These are phyloP conservation scores for Penicillium freii DNA, from an alignment of 2,329 filamentous ascomycete genomes.

Conservation along the genomic window DNA sequence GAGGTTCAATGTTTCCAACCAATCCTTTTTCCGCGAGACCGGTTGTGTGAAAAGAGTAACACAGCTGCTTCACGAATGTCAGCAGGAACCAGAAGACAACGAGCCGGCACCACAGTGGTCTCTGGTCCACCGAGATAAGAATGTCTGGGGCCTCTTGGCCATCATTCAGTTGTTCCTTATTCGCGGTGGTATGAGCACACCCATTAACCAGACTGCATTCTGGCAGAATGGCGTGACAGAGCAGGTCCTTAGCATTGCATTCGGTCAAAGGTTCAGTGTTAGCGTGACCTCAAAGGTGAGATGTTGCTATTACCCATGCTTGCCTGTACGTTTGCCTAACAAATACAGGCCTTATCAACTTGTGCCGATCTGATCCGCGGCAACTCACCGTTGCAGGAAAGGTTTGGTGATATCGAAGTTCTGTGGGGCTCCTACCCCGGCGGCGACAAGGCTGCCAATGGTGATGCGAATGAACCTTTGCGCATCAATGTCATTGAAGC, in stretches of 20 bases:
- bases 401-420: constrained; percentile 83
- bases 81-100: constrained; percentile 48
- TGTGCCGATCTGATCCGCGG: constrained; percentile 86
- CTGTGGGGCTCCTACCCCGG: constrained; percentile 36
- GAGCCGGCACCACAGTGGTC: constrained; percentile 70
- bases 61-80: constrained; percentile 62
- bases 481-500: constrained; percentile 91
- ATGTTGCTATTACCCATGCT: constrained; percentile 1
- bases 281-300: constrained; percentile 77
- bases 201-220: constrained; percentile 80
- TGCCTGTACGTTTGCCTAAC: constrained; percentile 11
- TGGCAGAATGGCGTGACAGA: constrained; percentile 78
- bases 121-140: constrained; percentile 77
- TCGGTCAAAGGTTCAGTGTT: constrained; percentile 68
- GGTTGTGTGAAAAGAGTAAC: constrained; percentile 74
- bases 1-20: constrained; percentile 83
- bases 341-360: constrained; percentile 67
- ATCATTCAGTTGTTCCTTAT: constrained; percentile 84
- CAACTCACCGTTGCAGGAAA: constrained; percentile 77
- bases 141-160: constrained; percentile 83
- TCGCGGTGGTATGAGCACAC: constrained; percentile 73
- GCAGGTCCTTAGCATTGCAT: constrained; percentile 77
- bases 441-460: constrained; percentile 33
- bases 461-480: constrained; percentile 50
- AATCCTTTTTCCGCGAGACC: constrained; percentile 88